Percentiles rank a stretch among this genome's conserved stretches.
Conservation (phyloP, 2,329 filamentous ascomycete genomes). For the Fusarium sp. region DNA sequence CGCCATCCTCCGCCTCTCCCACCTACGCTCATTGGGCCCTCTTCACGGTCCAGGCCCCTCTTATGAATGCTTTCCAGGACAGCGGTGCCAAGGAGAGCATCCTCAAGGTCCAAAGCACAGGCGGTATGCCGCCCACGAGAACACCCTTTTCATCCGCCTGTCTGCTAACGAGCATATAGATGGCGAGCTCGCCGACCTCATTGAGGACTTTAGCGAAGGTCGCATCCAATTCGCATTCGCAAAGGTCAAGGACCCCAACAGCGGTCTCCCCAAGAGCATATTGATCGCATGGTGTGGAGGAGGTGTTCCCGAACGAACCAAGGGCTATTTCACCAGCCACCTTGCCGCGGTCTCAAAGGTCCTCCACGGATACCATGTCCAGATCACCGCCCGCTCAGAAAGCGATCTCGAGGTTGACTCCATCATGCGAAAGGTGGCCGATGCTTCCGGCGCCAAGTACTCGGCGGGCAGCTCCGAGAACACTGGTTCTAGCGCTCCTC, state of each 20-base stretch:
- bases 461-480: constrained; percentile 74
- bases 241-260: constrained; percentile 96
- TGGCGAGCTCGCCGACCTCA: constrained; percentile 88
- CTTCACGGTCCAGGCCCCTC: constrained; percentile 91
- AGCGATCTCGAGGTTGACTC: constrained; percentile 86
- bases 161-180: constrained; percentile 65
- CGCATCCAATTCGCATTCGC: constrained; percentile 97
- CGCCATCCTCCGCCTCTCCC: constrained; percentile 72
- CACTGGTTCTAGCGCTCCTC: constrained; percentile 67
- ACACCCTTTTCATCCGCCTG: background rate
- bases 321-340: constrained; percentile 98
- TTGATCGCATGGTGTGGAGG: constrained; percentile 98
- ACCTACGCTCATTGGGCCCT: constrained; percentile 94
- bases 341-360: constrained; percentile 89
- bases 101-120: constrained; percentile 92
- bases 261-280: constrained; percentile 87
- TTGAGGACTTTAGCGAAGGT: constrained; percentile 97
- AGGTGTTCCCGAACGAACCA: constrained; percentile 97
- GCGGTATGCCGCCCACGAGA: constrained; percentile 67
- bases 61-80: constrained; percentile 94
- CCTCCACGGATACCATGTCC: constrained; percentile 96
- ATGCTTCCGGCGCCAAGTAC: constrained; percentile 96
- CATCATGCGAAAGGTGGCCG: constrained; percentile 93
- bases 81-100: constrained; percentile 89
- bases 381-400: constrained; percentile 94